These are phyloP conservation scores for Cytospora leucostoma DNA, from an alignment of 2,329 filamentous ascomycete species.

Conservation along the genomic window DNA sequence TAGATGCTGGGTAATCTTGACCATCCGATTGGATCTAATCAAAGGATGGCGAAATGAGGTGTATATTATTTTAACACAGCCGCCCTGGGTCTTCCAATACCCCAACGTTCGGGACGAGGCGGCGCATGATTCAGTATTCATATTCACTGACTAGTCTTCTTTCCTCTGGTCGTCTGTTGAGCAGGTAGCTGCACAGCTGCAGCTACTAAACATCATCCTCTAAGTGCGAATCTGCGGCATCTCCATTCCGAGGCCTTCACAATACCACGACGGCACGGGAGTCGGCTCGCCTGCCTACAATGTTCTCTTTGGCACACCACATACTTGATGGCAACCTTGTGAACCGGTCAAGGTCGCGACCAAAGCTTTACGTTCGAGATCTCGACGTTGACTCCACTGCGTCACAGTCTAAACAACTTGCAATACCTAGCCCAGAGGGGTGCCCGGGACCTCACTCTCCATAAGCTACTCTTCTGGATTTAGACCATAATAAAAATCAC, in stretches of 20 bases:
- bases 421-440: not conserved
- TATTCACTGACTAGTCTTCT: constrained; percentile 3
- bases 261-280: constrained; percentile 7
- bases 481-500: constrained; percentile 1
- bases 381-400: not conserved
- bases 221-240: constrained; percentile 6
- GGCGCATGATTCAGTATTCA: constrained; percentile 4
- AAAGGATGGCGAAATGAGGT: not conserved
- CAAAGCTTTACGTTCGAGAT: not conserved
- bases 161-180: constrained; percentile 7
- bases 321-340: not conserved
- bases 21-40: not conserved
- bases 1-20: not conserved
- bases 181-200: constrained; percentile 10
- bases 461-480: not conserved
- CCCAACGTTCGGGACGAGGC: not conserved
- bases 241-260: constrained; percentile 5
- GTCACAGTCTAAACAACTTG: not conserved
- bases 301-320: constrained; percentile 1
- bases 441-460: not conserved
- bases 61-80: not conserved
- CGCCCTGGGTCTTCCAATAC: not conserved
- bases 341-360: not conserved
- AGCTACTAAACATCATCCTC: constrained; percentile 5
- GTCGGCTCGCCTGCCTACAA: constrained; percentile 13